These are phyloP conservation scores for Ploettnerulaceae sp. DNA, from an alignment of 2,329 filamentous ascomycete genomes.

Conservation along the genomic window DNA sequence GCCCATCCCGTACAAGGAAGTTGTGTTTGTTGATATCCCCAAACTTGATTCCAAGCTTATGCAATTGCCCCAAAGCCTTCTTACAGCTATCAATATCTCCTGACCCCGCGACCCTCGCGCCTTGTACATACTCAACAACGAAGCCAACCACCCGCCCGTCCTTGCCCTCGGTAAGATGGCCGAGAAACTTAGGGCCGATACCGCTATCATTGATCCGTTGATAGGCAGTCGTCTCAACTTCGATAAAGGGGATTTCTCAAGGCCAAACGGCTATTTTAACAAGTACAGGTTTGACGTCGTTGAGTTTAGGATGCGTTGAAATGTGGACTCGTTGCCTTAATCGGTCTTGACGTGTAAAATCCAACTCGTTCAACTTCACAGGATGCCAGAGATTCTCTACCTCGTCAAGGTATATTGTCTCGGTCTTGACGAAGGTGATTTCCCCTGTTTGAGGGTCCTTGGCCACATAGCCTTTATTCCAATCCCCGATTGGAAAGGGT, in stretches of 20 bases:
- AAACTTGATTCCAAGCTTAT: slow-evolving; percentile 7
- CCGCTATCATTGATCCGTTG: not conserved
- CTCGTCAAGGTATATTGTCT: not conserved
- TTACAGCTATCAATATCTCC: slow-evolving; percentile 2
- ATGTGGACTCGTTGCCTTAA: not conserved
- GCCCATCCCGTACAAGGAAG: slow-evolving; percentile 3
- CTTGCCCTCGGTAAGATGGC: slow-evolving; percentile 3
- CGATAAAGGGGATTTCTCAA: not conserved
- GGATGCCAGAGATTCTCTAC: not conserved
- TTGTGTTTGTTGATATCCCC: slow-evolving; percentile 10
- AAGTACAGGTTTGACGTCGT: not conserved
- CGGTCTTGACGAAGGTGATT: not conserved
- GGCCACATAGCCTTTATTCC: not conserved
- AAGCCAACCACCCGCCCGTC: slow-evolving; percentile 6
- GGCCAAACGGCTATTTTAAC: not conserved
- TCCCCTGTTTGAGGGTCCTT: not conserved
- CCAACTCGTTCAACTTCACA: not conserved
- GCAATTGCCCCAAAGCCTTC: slow-evolving; percentile 1
- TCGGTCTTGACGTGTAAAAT: not conserved
- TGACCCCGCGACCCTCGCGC: not conserved
- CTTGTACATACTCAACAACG: not conserved
- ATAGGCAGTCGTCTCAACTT: slow-evolving; percentile 2
- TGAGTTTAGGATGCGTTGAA: not conserved
- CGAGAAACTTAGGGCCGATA: slow-evolving; percentile 5
- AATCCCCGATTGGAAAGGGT: not conserved